A percentile compares a stretch with the other conserved stretches of the same genome.
These are phyloP conservation scores for Camelina hispida DNA, from an alignment of 345 rosid species.

Conservation along the genomic window DNA sequence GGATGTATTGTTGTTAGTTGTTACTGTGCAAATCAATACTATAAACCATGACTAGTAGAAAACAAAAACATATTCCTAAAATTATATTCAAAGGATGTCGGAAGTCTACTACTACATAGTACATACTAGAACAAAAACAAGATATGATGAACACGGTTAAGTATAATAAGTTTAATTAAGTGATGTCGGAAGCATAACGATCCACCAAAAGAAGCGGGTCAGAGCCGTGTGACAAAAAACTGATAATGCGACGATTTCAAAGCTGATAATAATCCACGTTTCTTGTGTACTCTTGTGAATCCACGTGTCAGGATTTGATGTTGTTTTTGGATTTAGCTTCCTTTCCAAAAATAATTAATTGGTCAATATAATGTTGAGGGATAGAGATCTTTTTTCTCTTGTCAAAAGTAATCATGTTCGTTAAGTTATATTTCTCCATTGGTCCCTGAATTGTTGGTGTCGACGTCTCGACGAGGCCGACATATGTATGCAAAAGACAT, in stretches of 20 bases:
- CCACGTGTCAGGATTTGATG: conserved; percentile 27
- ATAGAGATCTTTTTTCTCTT: not conserved
- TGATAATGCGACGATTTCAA: not conserved
- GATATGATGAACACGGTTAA: no score
- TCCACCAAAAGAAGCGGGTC: conserved; percentile 17
- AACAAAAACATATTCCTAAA: no score
- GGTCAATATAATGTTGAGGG: conserved; percentile 11
- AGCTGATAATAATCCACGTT: conserved; percentile 20
- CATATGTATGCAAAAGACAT: conserved; percentile 17
- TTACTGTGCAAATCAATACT: no score
- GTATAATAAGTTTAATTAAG: not conserved
- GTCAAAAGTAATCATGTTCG: conserved; percentile 31
- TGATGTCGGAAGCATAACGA: conserved; percentile 26
- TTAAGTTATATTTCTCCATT: conserved; percentile 30
- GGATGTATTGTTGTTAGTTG: no score
- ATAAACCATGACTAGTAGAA: no score
- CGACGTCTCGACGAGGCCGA: conserved; percentile 27
- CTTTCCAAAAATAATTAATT: conserved; percentile 11
- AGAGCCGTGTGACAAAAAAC: conserved; percentile 31
- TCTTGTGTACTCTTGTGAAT: not conserved
- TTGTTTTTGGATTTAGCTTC: not conserved
- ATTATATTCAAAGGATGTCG: no score
- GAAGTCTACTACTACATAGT: no score
- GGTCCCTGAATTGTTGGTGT: conserved; percentile 22
- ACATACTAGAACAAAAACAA: no score